Evolutionary conservation across 1,139 yeast genomes (phyloP).

Genomic region (Magnusiomyces magnusii): DNA sequence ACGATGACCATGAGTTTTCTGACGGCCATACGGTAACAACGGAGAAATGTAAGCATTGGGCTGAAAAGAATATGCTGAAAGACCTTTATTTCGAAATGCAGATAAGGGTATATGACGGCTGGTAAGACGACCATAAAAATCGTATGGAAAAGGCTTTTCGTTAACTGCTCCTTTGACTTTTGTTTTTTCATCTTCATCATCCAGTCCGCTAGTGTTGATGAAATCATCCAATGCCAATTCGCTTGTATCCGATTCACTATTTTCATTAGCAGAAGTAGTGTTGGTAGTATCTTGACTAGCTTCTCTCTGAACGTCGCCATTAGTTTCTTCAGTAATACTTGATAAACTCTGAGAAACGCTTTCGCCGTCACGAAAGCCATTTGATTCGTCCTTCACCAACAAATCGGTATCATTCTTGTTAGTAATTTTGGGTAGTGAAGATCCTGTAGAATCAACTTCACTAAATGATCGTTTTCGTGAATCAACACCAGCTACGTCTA

Average conservation of each 20-base stretch:
- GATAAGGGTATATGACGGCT: constrained; percentile 70
- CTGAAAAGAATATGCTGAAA: constrained; percentile 3
- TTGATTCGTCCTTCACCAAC: not conserved
- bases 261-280: constrained; percentile 14
- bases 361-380: not conserved
- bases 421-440: not conserved
- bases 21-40: not conserved
- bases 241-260: constrained; percentile 42
- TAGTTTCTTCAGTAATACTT: constrained; percentile 7
- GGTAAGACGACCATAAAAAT: constrained; percentile 20
- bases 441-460: not conserved
- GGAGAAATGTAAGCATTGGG: not conserved
- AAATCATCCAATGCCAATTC: constrained; percentile 79
- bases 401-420: constrained; percentile 1
- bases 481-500: constrained; percentile 17
- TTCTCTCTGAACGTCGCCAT: constrained; percentile 5
- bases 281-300: not conserved
- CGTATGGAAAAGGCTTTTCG: not conserved
- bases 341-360: not conserved
- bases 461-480: constrained; percentile 12
- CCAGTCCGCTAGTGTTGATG: constrained; percentile 80
- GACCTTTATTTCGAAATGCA: constrained; percentile 62
- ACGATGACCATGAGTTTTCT: not conserved
- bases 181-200: constrained; percentile 57
- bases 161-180: constrained; percentile 26